Evolutionary conservation across 805 yeast genomes (phyloP).

Genomic region (Lachancea nothofagi): DNA sequence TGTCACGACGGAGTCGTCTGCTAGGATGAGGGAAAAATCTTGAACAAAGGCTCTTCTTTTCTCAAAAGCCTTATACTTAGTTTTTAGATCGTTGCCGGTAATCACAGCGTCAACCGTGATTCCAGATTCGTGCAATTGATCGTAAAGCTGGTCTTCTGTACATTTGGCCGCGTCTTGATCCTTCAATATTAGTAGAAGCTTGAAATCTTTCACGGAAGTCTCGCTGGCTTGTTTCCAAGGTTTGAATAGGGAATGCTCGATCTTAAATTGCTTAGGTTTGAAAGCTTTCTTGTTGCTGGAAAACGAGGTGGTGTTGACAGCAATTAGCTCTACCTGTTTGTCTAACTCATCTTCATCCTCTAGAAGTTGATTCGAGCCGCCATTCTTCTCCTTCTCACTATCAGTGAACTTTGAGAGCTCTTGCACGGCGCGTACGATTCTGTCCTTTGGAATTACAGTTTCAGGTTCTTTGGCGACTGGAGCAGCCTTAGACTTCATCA

Average conservation of each 20-base stretch:
- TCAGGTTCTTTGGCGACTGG: conserved; percentile 9
- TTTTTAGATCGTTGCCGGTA: conserved; percentile 69
- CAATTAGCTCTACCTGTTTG: conserved; percentile 49
- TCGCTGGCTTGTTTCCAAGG: conserved; percentile 29
- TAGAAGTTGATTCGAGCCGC: conserved; percentile 39
- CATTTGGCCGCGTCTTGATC: conserved; percentile 36
- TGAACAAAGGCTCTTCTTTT: conserved; percentile 68
- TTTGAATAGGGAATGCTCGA: conserved; percentile 32
- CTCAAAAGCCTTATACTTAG: conserved; percentile 83
- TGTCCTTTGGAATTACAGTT: conserved; percentile 26
- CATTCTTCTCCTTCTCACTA: conserved; percentile 30
- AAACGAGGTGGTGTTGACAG: conserved; percentile 61
- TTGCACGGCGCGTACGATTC: conserved; percentile 47
- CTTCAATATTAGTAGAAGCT: conserved; percentile 34
- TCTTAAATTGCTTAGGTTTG: conserved; percentile 47
- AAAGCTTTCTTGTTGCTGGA: conserved; percentile 47
- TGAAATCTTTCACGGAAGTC: conserved; percentile 34
- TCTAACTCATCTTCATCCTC: conserved; percentile 50
- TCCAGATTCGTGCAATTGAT: conserved; percentile 48
- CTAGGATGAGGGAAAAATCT: conserved; percentile 70
- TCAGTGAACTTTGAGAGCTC: conserved; percentile 61
- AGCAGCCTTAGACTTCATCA: conserved; percentile 17
- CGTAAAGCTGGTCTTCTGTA: conserved; percentile 50
- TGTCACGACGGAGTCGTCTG: conserved; percentile 77
- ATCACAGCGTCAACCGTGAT: conserved; percentile 45